Evolutionary conservation across 192 early-diverging fungal genomes (phyloP).

Genomic region (Backusella tarrabulga): DNA sequence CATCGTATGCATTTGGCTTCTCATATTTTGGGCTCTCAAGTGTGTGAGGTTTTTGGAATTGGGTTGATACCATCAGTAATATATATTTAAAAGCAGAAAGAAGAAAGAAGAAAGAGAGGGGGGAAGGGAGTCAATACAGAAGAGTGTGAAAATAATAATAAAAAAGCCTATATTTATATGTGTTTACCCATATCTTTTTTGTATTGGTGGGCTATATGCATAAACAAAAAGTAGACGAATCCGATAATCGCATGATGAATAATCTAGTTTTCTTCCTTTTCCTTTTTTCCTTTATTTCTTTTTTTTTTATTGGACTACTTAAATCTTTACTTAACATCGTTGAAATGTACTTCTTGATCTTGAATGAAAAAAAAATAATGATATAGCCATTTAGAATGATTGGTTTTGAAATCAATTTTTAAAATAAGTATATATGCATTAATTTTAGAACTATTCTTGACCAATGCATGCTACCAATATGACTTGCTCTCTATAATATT

Average conservation of each 20-base stretch:
- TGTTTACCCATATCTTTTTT: background rate
- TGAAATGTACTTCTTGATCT: background rate
- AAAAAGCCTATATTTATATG: background rate
- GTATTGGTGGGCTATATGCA: background rate
- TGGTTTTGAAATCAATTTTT: no score
- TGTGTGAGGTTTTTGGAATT: constrained; percentile 23
- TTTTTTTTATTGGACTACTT: background rate
- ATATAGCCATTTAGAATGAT: background rate
- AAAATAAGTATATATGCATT: background rate
- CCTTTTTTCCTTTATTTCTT: background rate
- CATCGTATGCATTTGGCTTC: constrained; percentile 36
- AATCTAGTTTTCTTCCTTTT: background rate
- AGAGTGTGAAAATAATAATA: background rate
- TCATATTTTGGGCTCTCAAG: constrained; percentile 32
- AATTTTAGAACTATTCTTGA: background rate
- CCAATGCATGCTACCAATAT: background rate
- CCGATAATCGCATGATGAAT: background rate
- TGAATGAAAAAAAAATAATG: background rate
- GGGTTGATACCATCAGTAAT: background rate
- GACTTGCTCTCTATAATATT: background rate
- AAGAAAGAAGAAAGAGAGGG: background rate
- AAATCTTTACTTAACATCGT: background rate
- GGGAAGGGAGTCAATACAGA: background rate
- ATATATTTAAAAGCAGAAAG: background rate
- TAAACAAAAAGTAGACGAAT: background rate